These are phyloP conservation scores for Neocucurbitaria cava DNA, from an alignment of 2,329 filamentous ascomycete genomes.

Conservation along the genomic window DNA sequence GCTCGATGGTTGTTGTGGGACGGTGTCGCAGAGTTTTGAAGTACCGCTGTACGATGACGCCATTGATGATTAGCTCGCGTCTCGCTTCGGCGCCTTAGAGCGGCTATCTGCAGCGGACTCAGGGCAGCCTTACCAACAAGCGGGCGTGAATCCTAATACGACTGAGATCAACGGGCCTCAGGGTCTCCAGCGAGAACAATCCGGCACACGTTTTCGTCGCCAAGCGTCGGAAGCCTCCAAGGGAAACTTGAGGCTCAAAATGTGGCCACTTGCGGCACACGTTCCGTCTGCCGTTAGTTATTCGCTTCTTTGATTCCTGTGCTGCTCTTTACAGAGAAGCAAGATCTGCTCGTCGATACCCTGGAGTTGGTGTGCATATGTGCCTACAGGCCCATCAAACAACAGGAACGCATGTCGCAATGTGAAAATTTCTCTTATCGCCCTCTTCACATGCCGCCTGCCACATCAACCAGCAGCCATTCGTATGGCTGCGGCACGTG, in stretches of 20 bases:
- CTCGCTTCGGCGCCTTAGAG: slow-evolving; percentile 19
- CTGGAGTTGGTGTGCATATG: not conserved
- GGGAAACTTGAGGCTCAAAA: slow-evolving; percentile 27
- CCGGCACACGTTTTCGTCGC: slow-evolving; percentile 23
- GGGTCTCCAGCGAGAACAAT: slow-evolving; percentile 21
- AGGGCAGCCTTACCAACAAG: not conserved
- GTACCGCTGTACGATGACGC: slow-evolving; percentile 33
- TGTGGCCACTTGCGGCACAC: slow-evolving; percentile 4
- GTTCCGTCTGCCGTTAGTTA: not conserved
- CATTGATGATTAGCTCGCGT: slow-evolving; percentile 24
- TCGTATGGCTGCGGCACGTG: slow-evolving; percentile 9
- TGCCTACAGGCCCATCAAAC: not conserved
- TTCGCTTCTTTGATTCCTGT: not conserved
- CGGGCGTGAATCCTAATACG: slow-evolving; percentile 1
- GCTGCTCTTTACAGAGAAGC: not conserved
- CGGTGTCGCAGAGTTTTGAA: slow-evolving; percentile 27
- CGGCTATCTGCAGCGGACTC: slow-evolving; percentile 2
- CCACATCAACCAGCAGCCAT: not conserved
- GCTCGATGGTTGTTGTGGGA: slow-evolving; percentile 31
- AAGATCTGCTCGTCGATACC: not conserved
- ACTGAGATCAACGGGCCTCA: slow-evolving; percentile 15
- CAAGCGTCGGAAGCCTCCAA: slow-evolving; percentile 16
- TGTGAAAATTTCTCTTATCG: slow-evolving; percentile 19
- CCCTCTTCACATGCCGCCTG: slow-evolving; percentile 19
- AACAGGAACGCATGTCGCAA: not conserved